A percentile compares a stretch with the other conserved stretches of the same genome.
Evolutionary conservation across 441 rosid genomes (phyloP).

Genomic region (Gossypium lobatum): DNA sequence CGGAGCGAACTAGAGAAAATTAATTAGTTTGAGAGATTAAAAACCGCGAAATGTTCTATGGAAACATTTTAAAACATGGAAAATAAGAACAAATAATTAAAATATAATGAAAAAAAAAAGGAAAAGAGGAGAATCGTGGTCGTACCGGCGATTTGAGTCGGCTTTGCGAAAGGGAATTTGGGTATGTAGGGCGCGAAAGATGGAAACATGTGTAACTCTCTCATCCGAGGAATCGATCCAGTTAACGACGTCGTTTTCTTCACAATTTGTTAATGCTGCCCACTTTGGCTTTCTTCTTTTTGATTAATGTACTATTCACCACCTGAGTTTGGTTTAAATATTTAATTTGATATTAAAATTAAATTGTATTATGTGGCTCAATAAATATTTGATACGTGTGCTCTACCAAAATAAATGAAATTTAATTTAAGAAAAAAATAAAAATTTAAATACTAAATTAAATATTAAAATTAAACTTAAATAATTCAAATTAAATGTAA

Average conservation of each 20-base stretch:
- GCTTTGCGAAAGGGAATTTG: not conserved
- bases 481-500: no score
- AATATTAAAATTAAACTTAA: no score
- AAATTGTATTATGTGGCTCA: no score
- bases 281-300: not conserved
- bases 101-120: not conserved
- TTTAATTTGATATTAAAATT: no score
- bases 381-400: no score
- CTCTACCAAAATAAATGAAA: no score
- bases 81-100: not conserved
- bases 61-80: not conserved
- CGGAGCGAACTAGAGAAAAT: not conserved
- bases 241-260: constrained; percentile 11
- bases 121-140: not conserved
- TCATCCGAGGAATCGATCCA: not conserved
- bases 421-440: no score
- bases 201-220: not conserved
- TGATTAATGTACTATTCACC: no score
- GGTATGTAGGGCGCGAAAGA: not conserved
- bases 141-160: constrained; percentile 3
- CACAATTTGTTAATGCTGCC: not conserved
- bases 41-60: not conserved
- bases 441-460: no score
- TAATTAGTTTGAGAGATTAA: not conserved
- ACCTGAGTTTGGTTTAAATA: no score